phyloP scores from a whole-genome alignment of 768 basidiomycete species.

The Mycena sanguinolenta region DNA sequence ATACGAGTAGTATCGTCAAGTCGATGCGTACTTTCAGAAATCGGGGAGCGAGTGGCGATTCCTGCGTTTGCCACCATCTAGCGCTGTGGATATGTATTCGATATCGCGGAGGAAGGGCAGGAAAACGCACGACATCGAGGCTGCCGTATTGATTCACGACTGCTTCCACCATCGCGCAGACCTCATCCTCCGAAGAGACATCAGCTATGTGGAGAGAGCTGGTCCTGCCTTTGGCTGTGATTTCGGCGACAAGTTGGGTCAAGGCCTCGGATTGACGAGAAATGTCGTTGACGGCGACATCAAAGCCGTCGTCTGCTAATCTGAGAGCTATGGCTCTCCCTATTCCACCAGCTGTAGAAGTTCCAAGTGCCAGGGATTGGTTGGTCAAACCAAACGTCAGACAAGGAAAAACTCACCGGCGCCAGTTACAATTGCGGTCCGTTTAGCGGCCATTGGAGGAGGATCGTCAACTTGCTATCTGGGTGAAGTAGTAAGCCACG shows the following conservation, averaged over 20 bases:
- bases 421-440: slow-evolving; percentile 53
- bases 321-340: slow-evolving; percentile 57
- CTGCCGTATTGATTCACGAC: slow-evolving; percentile 47
- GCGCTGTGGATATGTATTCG: too few relatives aligned
- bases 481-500: neutral
- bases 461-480: neutral
- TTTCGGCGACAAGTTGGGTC: slow-evolving; percentile 39
- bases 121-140: slow-evolving; percentile 40
- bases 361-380: too few relatives aligned
- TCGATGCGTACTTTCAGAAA: neutral
- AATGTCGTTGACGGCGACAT: slow-evolving; percentile 57
- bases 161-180: slow-evolving; percentile 48
- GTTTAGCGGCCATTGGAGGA: slow-evolving; percentile 18
- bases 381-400: too few relatives aligned
- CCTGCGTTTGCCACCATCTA: slow-evolving; percentile 48
- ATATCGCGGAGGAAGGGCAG: too few relatives aligned
- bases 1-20: neutral
- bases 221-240: slow-evolving; percentile 40
- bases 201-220: slow-evolving; percentile 43
- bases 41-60: slow-evolving; percentile 13
- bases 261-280: slow-evolving; percentile 42
- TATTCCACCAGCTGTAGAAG: slow-evolving; percentile 43
- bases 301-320: slow-evolving; percentile 57
- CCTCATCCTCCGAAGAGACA: slow-evolving; percentile 51
- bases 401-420: slow-evolving; percentile 45